Evolutionary conservation across 257 asterid genomes (phyloP).

Genomic region (Gentiana dahurica): DNA sequence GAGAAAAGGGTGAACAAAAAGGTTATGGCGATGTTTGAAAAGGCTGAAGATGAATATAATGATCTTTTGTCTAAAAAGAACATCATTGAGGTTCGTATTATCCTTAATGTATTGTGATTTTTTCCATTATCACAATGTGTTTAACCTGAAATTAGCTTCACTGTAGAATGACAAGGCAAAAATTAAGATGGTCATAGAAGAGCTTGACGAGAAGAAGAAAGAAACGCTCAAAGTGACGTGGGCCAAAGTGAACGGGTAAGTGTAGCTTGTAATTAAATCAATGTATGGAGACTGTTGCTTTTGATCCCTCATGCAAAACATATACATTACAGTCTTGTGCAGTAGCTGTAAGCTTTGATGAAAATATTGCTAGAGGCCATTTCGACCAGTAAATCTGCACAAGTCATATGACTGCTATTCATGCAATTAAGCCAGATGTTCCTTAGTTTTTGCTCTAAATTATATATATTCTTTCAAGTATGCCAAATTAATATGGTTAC

Average conservation of each 20-base stretch:
- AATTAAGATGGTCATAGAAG: conserved; percentile 89
- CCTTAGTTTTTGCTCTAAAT: not conserved
- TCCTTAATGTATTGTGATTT: conserved; percentile 6
- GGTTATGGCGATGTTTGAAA: conserved; percentile 98
- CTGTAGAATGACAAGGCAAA: conserved; percentile 88
- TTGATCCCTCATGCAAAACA: too few species aligned
- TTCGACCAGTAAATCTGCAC: too few species aligned
- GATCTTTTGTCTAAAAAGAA: conserved; percentile 88
- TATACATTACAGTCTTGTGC: too few species aligned
- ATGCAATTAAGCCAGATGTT: too few species aligned
- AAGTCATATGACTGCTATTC: too few species aligned
- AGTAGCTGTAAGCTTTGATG: too few species aligned
- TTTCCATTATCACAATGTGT: conserved; percentile 4
- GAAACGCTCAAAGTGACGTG: conserved; percentile 92
- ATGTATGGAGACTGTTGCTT: too few species aligned
- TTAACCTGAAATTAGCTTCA: conserved; percentile 14
- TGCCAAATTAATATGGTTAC: not conserved
- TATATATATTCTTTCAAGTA: not conserved
- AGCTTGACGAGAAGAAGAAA: conserved; percentile 97
- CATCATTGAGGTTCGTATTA: conserved; percentile 71
- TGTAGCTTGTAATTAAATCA: conserved; percentile 3
- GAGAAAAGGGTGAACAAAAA: conserved; percentile 98
- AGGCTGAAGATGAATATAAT: conserved; percentile 95
- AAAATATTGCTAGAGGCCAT: too few species aligned
- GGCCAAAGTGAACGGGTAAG: conserved; percentile 90